Conservation (phyloP, 2,329 filamentous ascomycete genomes). For the Talaromyces sp. region DNA sequence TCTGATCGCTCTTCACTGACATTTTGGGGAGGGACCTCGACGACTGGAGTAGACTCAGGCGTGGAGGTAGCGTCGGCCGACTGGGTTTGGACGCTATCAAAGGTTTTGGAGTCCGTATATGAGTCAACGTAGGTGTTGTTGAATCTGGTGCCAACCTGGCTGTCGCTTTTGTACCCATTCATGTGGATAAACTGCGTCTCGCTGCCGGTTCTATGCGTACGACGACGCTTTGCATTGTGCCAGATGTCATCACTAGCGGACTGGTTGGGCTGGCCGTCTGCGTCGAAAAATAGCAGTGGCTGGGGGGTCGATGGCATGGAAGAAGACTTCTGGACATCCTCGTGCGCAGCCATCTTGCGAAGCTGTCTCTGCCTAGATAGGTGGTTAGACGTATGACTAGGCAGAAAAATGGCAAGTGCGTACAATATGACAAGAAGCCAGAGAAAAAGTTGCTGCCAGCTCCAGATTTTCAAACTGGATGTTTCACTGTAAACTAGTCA, state of each 20-base stretch:
- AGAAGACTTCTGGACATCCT: constrained; percentile 10
- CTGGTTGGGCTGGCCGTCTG: constrained; percentile 6
- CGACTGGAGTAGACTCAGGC: neutral
- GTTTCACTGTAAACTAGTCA: neutral
- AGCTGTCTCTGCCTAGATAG: neutral
- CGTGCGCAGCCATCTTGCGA: constrained; percentile 9
- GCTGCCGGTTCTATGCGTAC: constrained; percentile 9
- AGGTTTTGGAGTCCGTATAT: constrained; percentile 7
- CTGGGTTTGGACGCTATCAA: constrained; percentile 8
- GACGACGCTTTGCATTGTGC: constrained; percentile 11
- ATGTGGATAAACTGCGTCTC: constrained; percentile 13
- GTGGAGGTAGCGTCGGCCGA: constrained; percentile 6
- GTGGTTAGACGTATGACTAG: neutral
- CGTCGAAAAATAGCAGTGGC: constrained; percentile 11
- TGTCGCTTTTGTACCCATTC: constrained; percentile 14
- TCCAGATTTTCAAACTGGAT: neutral
- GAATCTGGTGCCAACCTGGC: constrained; percentile 10
- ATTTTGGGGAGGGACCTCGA: constrained; percentile 6
- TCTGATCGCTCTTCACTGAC: constrained; percentile 9
- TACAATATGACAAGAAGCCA: neutral
- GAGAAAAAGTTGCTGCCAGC: neutral
- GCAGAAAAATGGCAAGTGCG: neutral
- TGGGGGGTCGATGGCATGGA: constrained; percentile 13
- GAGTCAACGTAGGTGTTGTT: constrained; percentile 13
- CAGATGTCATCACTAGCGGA: constrained; percentile 9